These are phyloP conservation scores for Asparagopsis taxiformis DNA, from an alignment of 31 red algal species.

Conservation along the genomic window DNA sequence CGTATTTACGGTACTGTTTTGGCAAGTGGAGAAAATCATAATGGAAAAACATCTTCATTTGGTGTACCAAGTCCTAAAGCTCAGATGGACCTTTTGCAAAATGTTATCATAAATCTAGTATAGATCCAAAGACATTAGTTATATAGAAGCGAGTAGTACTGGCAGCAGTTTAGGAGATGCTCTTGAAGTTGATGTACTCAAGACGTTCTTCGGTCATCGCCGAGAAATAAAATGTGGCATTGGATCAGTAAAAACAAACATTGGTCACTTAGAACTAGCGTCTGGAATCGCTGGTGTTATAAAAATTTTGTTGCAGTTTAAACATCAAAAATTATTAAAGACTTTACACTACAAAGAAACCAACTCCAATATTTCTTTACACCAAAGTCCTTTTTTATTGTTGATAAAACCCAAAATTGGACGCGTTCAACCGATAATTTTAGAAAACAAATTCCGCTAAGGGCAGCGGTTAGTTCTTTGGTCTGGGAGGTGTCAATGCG, in stretches of 20 bases:
- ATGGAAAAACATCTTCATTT: slow-evolving; percentile 11
- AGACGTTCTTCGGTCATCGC: no score
- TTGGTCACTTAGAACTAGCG: slow-evolving; percentile 13
- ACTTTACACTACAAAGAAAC: slow-evolving; percentile 8
- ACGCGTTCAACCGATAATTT: no score
- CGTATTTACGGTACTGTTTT: slow-evolving; percentile 9
- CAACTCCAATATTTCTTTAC: no score
- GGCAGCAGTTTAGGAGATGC: slow-evolving; percentile 5
- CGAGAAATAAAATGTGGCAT: no score
- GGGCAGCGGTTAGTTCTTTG: slow-evolving; percentile 25
- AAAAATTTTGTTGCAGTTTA: slow-evolving; percentile 11
- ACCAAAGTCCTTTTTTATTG: no score
- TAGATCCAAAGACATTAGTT: neutral
- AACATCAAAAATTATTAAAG: no score
- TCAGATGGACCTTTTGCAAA: no score
- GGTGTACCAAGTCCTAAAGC: no score
- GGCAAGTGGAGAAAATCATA: slow-evolving; percentile 10
- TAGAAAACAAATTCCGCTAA: neutral
- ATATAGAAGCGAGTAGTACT: slow-evolving; percentile 23
- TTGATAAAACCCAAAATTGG: no score
- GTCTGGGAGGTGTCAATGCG: slow-evolving; percentile 12
- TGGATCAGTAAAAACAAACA: slow-evolving; percentile 18
- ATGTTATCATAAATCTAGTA: neutral
- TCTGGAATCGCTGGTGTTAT: slow-evolving; percentile 15
- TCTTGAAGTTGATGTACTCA: slow-evolving; percentile 9